Conservation (phyloP, 768 basidiomycete species). For the Hygrocybe punicea region DNA sequence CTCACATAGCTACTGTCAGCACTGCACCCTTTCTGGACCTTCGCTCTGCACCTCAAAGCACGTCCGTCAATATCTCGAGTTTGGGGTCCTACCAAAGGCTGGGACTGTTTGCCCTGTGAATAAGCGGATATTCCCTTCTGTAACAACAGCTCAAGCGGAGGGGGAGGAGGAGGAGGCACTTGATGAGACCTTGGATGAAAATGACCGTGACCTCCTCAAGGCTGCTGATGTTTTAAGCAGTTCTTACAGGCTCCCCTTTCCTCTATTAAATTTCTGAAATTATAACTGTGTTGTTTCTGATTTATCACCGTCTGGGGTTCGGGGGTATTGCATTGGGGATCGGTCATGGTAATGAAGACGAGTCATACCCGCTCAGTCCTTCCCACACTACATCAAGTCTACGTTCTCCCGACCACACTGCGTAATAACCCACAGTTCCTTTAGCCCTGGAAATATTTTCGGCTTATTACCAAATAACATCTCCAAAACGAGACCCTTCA, state of each 20-base stretch:
- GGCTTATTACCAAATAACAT: background rate
- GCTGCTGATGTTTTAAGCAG: background rate
- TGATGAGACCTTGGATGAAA: background rate
- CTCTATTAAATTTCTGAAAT: too few species aligned
- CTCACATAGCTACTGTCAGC: constrained; percentile 10
- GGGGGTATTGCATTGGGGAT: too few species aligned
- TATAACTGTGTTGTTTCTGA: too few species aligned
- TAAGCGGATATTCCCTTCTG: constrained; percentile 21
- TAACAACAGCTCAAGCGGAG: constrained; percentile 42
- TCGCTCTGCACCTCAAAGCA: constrained; percentile 25
- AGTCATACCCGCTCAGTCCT: too few species aligned
- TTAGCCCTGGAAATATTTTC: background rate
- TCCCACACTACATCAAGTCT: constrained; percentile 4
- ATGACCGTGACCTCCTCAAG: background rate
- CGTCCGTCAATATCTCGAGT: constrained; percentile 39
- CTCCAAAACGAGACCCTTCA: background rate
- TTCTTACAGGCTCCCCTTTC: background rate
- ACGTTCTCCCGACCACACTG: background rate
- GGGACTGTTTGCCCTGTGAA: constrained; percentile 41
- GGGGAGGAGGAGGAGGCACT: background rate
- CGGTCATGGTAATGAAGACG: too few species aligned
- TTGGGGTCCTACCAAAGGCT: constrained; percentile 39
- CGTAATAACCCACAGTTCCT: background rate
- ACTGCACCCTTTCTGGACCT: constrained; percentile 17
- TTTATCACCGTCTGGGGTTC: too few species aligned